Conservation (phyloP, 2,329 filamentous ascomycete species). For the Pseudocercospora fijiensis region DNA sequence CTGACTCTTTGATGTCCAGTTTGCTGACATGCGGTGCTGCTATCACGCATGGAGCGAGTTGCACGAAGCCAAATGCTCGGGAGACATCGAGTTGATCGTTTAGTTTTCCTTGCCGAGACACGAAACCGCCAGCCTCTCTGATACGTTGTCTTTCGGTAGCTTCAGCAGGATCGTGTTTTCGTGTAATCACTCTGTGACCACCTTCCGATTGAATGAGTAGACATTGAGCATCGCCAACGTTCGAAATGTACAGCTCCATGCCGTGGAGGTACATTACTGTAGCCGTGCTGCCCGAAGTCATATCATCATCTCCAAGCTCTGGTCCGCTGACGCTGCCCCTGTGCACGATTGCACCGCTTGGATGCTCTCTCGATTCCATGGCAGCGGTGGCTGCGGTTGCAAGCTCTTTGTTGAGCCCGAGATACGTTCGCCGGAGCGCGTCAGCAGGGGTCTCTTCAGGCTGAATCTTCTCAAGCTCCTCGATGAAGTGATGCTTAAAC, state of each 20-base stretch:
- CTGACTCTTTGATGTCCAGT: constrained; percentile 76
- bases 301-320: constrained; percentile 81
- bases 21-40: constrained; percentile 82
- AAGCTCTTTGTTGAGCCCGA: constrained; percentile 89
- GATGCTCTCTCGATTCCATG: constrained; percentile 68
- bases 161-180: constrained; percentile 91
- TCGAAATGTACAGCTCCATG: constrained; percentile 89
- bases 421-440: constrained; percentile 80
- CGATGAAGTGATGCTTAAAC: constrained; percentile 79
- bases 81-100: constrained; percentile 92
- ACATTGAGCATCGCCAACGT: constrained; percentile 94
- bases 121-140: constrained; percentile 90
- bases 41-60: constrained; percentile 88
- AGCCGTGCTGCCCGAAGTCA: constrained; percentile 85
- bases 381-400: constrained; percentile 79
- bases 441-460: constrained; percentile 71
- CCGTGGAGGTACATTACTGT: constrained; percentile 87
- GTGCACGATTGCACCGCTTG: constrained; percentile 55
- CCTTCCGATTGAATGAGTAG: constrained; percentile 90
- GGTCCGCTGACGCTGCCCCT: constrained; percentile 71
- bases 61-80: constrained; percentile 89
- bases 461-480: constrained; percentile 74
- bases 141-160: constrained; percentile 81
- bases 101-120: constrained; percentile 88
- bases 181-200: constrained; percentile 76